These are phyloP conservation scores for Fusarium floridanum DNA, from an alignment of 2,329 filamentous ascomycete genomes.

Conservation along the genomic window DNA sequence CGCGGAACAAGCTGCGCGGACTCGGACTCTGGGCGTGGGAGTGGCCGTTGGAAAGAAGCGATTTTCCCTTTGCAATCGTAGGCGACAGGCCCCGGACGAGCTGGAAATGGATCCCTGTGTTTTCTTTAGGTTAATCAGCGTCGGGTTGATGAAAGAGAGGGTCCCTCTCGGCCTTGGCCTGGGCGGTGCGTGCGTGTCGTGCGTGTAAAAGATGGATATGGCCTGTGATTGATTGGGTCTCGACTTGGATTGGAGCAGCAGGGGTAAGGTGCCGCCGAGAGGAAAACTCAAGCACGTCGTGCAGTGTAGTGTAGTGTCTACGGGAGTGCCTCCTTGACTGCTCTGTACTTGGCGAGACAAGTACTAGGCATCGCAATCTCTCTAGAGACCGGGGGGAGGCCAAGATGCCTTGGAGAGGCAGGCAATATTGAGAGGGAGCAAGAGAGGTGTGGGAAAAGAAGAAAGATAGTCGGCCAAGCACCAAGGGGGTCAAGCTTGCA, in stretches of 20 bases:
- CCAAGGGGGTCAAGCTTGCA: conserved; percentile 33
- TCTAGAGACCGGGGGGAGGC: conserved; percentile 27
- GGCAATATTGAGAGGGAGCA: conserved; percentile 28
- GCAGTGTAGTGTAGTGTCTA: conserved; percentile 32
- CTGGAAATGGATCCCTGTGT: conserved; percentile 31
- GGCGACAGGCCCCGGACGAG: conserved; percentile 28
- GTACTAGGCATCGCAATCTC: conserved; percentile 32
- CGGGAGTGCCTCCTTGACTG: conserved; percentile 15
- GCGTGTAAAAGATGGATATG: conserved; percentile 38
- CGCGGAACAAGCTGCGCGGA: conserved; percentile 44
- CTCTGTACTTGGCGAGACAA: conserved; percentile 36
- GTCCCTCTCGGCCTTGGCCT: conserved; percentile 24
- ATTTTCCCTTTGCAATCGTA: conserved; percentile 23
- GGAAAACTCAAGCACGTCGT: conserved; percentile 24
- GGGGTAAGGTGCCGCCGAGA: conserved; percentile 40
- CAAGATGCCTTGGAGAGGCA: conserved; percentile 32
- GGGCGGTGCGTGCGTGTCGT: conserved; percentile 32
- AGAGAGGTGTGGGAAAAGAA: conserved; percentile 38
- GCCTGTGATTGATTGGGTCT: conserved; percentile 39
- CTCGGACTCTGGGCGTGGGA: conserved; percentile 27
- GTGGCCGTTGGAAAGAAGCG: conserved; percentile 19
- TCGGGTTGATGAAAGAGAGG: conserved; percentile 38
- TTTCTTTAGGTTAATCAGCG: conserved; percentile 41
- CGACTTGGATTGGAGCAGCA: conserved; percentile 29
- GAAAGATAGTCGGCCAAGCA: conserved; percentile 32